phyloP scores from a whole-genome alignment of 306 rosid genomes.

The Pueraria montana region DNA sequence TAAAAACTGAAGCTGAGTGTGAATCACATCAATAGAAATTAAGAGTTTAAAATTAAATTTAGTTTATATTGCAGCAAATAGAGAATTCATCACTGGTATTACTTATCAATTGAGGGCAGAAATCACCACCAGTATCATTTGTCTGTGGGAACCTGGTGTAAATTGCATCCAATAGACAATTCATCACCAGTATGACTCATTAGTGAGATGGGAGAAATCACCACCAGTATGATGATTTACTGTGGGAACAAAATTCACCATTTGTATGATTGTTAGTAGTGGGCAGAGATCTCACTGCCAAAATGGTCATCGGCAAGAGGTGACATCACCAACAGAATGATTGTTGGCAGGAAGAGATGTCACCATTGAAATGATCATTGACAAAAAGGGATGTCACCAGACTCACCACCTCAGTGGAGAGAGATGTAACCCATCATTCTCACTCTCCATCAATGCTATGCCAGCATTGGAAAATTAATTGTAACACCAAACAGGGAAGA shows the following conservation, averaged over 20 bases:
- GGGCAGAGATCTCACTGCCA: neutral
- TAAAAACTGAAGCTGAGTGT: neutral
- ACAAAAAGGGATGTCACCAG: neutral
- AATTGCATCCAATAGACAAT: neutral
- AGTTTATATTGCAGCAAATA: neutral
- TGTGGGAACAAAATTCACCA: neutral
- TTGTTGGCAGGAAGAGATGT: neutral
- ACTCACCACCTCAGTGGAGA: neutral
- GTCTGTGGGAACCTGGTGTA: neutral
- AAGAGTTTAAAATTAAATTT: neutral
- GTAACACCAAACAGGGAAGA: neutral
- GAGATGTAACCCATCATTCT: too few species aligned
- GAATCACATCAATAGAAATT: neutral
- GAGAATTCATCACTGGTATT: neutral
- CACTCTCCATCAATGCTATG: neutral
- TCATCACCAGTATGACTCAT: neutral
- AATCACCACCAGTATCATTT: constrained; percentile 7
- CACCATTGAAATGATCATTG: neutral
- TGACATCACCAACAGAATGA: neutral
- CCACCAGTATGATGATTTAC: neutral
- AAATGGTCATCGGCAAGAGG: neutral
- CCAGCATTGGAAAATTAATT: neutral
- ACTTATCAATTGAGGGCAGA: neutral
- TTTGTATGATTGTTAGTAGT: neutral
- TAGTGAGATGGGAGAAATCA: neutral